Evolutionary conservation across 2,329 filamentous ascomycete genomes (phyloP).

Genomic region (Venturia pyrina): DNA sequence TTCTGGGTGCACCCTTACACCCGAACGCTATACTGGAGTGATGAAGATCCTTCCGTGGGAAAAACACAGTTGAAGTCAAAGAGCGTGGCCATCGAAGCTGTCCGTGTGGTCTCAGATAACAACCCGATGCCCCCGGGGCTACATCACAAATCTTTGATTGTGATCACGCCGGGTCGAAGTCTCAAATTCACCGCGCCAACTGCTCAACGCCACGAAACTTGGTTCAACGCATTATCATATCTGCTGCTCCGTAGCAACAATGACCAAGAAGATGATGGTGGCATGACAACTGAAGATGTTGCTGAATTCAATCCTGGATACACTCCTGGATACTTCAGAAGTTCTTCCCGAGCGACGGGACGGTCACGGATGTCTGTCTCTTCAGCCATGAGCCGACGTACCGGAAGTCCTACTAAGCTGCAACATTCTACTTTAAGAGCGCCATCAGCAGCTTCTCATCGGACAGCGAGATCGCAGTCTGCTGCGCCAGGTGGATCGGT

Average conservation of each 20-base stretch:
- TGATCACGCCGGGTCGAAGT: slow-evolving; percentile 77
- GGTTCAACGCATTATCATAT: slow-evolving; percentile 96
- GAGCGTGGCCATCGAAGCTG: slow-evolving; percentile 87
- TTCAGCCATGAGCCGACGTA: slow-evolving; percentile 54
- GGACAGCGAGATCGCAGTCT: slow-evolving; percentile 14
- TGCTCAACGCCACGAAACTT: slow-evolving; percentile 90
- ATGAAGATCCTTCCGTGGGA: slow-evolving; percentile 73
- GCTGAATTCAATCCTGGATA: slow-evolving; percentile 70
- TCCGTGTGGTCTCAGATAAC: slow-evolving; percentile 84
- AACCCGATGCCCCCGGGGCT: slow-evolving; percentile 92
- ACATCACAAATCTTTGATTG: slow-evolving; percentile 84
- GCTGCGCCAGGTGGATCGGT: slow-evolving; percentile 33
- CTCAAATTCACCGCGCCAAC: slow-evolving; percentile 94
- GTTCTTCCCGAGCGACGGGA: slow-evolving; percentile 44
- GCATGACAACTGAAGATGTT: slow-evolving; percentile 45
- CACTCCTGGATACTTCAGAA: slow-evolving; percentile 51
- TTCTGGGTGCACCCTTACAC: slow-evolving; percentile 99
- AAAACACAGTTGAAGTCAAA: slow-evolving; percentile 69
- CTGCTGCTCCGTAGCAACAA: slow-evolving; percentile 62
- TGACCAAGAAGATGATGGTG: slow-evolving; percentile 41
- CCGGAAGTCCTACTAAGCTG: slow-evolving; percentile 18
- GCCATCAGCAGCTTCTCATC: background rate
- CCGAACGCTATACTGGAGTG: slow-evolving; percentile 92
- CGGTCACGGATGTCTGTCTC: slow-evolving; percentile 53
- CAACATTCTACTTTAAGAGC: slow-evolving; percentile 6